Percentiles rank a stretch among this genome's conserved stretches.
phyloP scores from a whole-genome alignment of 306 rosid species.

The Hippophae gyantsensis region DNA sequence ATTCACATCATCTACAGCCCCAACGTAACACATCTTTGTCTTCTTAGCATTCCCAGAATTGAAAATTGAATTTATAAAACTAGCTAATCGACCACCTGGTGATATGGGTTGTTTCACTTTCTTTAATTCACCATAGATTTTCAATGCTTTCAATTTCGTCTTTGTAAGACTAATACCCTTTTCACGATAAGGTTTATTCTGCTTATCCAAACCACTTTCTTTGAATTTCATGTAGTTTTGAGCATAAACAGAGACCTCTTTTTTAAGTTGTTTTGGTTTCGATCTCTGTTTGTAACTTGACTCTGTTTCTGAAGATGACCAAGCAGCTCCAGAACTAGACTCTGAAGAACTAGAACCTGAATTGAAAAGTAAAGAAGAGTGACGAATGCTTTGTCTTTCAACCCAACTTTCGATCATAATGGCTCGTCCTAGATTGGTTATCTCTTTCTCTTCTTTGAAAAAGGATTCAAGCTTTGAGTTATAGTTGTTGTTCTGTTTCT shows the following conservation, averaged over 20 bases:
- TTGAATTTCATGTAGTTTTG: conserved; percentile 1
- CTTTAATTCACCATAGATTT: conserved; percentile 49
- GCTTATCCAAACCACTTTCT: conserved; percentile 16
- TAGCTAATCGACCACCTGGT: conserved; percentile 45
- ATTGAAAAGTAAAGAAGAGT: conserved; percentile 24
- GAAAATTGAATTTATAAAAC: conserved; percentile 56
- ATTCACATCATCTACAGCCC: conserved; percentile 54
- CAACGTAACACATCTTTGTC: conserved; percentile 65
- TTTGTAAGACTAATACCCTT: conserved; percentile 26
- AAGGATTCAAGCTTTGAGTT: neutral
- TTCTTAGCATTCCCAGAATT: conserved; percentile 55
- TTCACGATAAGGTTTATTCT: conserved; percentile 16
- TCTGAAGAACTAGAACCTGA: conserved; percentile 53
- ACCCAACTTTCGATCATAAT: conserved; percentile 56
- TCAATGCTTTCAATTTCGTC: conserved; percentile 43
- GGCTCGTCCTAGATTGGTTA: conserved; percentile 35
- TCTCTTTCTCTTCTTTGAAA: conserved; percentile 13
- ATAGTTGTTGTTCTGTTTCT: conserved; percentile 16
- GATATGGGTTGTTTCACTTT: conserved; percentile 75
- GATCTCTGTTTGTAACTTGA: conserved; percentile 24
- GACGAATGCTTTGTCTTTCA: conserved; percentile 34
- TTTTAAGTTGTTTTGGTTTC: conserved; percentile 17
- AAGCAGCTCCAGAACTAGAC: conserved; percentile 50
- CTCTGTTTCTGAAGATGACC: conserved; percentile 62
- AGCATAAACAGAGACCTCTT: conserved; percentile 6